phyloP scores from a whole-genome alignment of 1,139 yeast genomes.

The Taiozyma sp. region DNA sequence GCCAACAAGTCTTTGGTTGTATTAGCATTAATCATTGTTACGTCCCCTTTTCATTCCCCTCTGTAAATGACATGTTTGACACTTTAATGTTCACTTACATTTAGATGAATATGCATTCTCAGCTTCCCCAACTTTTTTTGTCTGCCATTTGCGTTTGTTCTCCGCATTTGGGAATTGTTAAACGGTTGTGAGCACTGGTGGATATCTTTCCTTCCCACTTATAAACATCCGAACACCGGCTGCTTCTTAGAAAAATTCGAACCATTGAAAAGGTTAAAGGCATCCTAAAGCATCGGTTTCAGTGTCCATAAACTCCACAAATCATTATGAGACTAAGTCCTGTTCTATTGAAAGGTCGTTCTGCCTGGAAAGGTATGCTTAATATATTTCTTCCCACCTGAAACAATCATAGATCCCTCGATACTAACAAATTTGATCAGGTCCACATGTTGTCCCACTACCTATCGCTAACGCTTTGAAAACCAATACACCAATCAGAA shows the following conservation, averaged over 20 bases:
- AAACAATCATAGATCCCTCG: not conserved
- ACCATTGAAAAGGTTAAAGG: not conserved
- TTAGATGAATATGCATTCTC: too few species aligned
- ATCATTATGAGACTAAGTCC: conserved; percentile 52
- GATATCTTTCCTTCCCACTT: not conserved
- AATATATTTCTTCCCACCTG: too few species aligned
- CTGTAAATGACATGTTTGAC: too few species aligned
- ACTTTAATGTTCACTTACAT: too few species aligned
- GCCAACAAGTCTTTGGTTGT: too few species aligned
- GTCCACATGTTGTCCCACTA: conserved; percentile 91
- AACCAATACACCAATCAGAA: conserved; percentile 81
- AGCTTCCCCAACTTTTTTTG: not conserved
- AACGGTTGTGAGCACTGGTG: not conserved
- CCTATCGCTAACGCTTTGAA: conserved; percentile 83
- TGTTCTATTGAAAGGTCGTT: conserved; percentile 48
- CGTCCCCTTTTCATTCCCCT: too few species aligned
- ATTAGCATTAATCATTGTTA: too few species aligned
- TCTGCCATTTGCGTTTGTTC: not conserved
- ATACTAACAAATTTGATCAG: conserved; percentile 32
- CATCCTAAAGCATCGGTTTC: not conserved
- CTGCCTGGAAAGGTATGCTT: conserved; percentile 67
- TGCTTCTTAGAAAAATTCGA: not conserved
- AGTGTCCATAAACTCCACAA: not conserved
- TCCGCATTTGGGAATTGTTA: not conserved
- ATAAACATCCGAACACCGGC: not conserved